These are phyloP conservation scores for Capsicum baccatum DNA, from an alignment of 257 asterid genomes.

Conservation along the genomic window DNA sequence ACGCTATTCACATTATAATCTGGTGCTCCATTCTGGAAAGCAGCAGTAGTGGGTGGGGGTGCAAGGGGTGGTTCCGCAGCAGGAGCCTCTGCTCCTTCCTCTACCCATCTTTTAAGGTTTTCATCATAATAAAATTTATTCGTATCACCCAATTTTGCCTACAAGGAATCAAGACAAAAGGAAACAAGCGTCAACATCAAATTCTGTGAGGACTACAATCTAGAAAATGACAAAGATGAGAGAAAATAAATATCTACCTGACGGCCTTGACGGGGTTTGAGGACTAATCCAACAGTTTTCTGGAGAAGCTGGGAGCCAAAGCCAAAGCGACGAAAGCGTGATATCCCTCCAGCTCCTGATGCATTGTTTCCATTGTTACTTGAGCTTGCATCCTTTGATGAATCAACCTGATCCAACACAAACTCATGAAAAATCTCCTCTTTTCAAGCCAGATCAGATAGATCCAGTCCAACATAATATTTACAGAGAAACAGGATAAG, in stretches of 20 bases:
- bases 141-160: constrained; percentile 94
- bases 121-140: constrained; percentile 91
- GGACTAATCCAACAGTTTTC: constrained; percentile 53
- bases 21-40: constrained; percentile 75
- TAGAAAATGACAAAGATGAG: not conserved
- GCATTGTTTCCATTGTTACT: constrained; percentile 52
- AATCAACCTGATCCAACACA: constrained; percentile 59
- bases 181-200: not conserved
- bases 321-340: constrained; percentile 34
- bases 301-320: constrained; percentile 52
- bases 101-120: constrained; percentile 95
- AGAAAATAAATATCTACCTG: constrained; percentile 38
- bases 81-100: constrained; percentile 85
- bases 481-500: constrained; percentile 31
- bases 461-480: constrained; percentile 6
- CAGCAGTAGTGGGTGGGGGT: constrained; percentile 76
- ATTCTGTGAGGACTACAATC: constrained; percentile 9
- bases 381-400: constrained; percentile 67
- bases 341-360: constrained; percentile 41
- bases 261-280: constrained; percentile 49
- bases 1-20: constrained; percentile 75
- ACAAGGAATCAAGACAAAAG: not conserved
- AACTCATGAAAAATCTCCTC: not conserved
- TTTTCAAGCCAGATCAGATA: constrained; percentile 18
- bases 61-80: constrained; percentile 72